Conservation (phyloP, 495 filamentous ascomycete genomes). For the Extremus antarcticus region DNA sequence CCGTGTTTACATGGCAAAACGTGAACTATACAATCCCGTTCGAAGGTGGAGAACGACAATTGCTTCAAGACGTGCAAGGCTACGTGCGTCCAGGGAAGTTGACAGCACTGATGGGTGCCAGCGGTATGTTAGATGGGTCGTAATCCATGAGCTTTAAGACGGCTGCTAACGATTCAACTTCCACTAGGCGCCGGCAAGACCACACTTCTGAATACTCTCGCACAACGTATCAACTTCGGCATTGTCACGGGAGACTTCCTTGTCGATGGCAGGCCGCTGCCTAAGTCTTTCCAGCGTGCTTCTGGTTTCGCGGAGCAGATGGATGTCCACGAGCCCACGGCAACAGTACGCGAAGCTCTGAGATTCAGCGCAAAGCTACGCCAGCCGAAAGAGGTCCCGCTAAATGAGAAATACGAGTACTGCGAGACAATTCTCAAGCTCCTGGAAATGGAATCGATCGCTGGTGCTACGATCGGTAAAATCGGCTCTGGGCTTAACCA, state of each 20-base stretch:
- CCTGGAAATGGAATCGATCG: slow-evolving; percentile 41
- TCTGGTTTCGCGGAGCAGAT: slow-evolving; percentile 50
- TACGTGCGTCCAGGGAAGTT: slow-evolving; percentile 62
- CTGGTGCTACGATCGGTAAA: slow-evolving; percentile 11
- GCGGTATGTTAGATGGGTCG: too few relatives aligned
- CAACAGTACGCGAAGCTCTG: slow-evolving; percentile 52
- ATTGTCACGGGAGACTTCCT: slow-evolving; percentile 42
- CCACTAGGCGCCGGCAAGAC: slow-evolving; percentile 51
- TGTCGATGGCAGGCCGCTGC: slow-evolving; percentile 38
- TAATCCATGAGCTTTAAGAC: too few relatives aligned
- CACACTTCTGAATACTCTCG: slow-evolving; percentile 53
- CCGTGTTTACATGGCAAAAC: slow-evolving; percentile 69
- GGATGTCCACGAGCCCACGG: slow-evolving; percentile 43
- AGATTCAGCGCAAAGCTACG: slow-evolving; percentile 49
- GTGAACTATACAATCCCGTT: slow-evolving; percentile 65
- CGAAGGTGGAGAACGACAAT: slow-evolving; percentile 44
- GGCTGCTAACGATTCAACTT: not conserved
- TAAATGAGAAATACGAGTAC: slow-evolving; percentile 49
- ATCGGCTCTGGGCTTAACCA: not conserved
- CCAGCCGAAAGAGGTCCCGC: slow-evolving; percentile 39
- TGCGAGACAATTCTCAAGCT: slow-evolving; percentile 48
- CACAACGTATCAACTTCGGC: slow-evolving; percentile 40
- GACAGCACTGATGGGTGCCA: slow-evolving; percentile 58
- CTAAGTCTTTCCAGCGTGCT: slow-evolving; percentile 5
- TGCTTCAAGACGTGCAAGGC: slow-evolving; percentile 55